Conservation (phyloP, 306 rosid species). For the Cotoneaster glaucophyllus region DNA sequence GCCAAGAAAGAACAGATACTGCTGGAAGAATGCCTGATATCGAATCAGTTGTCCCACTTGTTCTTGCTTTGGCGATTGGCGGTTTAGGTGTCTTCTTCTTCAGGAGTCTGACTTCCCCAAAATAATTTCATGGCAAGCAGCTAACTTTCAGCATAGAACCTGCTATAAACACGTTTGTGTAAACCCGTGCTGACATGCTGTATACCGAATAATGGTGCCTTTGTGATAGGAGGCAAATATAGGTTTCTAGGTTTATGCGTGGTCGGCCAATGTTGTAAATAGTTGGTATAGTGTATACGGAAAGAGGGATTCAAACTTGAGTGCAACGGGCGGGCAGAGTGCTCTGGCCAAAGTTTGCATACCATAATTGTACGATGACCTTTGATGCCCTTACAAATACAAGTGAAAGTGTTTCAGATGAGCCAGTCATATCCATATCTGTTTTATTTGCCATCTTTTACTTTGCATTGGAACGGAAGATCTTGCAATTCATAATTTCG, state of each 20-base stretch:
- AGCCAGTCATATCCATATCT: neutral
- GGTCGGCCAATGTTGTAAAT: neutral
- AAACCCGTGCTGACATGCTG: neutral
- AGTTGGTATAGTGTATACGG: neutral
- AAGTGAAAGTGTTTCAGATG: neutral
- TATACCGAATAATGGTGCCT: neutral
- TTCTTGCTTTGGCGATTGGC: constrained; percentile 65
- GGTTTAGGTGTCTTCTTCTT: constrained; percentile 57
- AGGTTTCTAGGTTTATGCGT: neutral
- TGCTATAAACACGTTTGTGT: neutral
- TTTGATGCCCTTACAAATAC: neutral
- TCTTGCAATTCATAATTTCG: neutral
- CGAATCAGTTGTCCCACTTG: constrained; percentile 44
- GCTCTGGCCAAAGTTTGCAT: neutral
- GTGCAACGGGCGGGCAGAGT: neutral
- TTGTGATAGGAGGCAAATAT: neutral
- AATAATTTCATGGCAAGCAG: constrained; percentile 19
- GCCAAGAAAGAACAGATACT: constrained; percentile 41
- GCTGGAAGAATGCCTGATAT: constrained; percentile 33
- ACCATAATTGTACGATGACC: neutral
- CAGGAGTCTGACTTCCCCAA: constrained; percentile 47
- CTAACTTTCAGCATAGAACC: neutral
- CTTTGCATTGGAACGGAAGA: neutral
- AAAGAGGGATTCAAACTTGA: neutral
- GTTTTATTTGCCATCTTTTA: neutral